These are phyloP conservation scores for Ceratocystis huliohia DNA, from an alignment of 2,329 filamentous ascomycete genomes.

Conservation along the genomic window DNA sequence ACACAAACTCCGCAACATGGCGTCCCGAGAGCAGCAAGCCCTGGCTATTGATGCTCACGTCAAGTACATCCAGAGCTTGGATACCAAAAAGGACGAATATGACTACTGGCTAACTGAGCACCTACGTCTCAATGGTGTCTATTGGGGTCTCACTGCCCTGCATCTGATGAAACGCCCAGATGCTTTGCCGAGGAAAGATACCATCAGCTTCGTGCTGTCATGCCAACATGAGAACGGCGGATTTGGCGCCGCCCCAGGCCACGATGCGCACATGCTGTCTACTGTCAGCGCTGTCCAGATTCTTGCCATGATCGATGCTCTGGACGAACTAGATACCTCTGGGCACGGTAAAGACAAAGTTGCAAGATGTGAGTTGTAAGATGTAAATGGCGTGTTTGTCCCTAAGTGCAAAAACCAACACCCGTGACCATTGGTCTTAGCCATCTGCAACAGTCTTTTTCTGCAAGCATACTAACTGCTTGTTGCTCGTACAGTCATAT, in stretches of 20 bases:
- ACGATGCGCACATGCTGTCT: constrained; percentile 92
- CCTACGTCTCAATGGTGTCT: constrained; percentile 84
- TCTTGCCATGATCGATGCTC: constrained; percentile 70
- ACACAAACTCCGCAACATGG: background rate
- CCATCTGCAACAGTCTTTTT: background rate
- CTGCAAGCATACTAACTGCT: constrained; percentile 21
- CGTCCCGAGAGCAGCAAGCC: constrained; percentile 30
- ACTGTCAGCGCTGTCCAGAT: constrained; percentile 94
- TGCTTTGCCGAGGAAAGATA: constrained; percentile 64
- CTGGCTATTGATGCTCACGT: constrained; percentile 56
- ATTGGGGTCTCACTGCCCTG: constrained; percentile 86
- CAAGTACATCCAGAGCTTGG: constrained; percentile 81
- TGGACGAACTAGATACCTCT: constrained; percentile 65
- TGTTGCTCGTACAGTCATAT: constrained; percentile 47
- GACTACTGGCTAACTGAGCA: constrained; percentile 98
- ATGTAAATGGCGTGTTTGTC: background rate
- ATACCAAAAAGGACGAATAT: constrained; percentile 83
- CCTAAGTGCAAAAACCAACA: too few species aligned
- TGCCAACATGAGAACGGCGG: constrained; percentile 82
- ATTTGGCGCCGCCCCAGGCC: constrained; percentile 84
- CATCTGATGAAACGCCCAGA: constrained; percentile 73
- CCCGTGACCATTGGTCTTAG: too few species aligned
- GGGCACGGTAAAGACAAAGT: constrained; percentile 55
- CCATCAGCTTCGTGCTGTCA: constrained; percentile 88
- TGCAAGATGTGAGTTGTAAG: constrained; percentile 55